Evolutionary conservation across 2,329 filamentous ascomycete species (phyloP).

Genomic region (Boeremia lycopersici): DNA sequence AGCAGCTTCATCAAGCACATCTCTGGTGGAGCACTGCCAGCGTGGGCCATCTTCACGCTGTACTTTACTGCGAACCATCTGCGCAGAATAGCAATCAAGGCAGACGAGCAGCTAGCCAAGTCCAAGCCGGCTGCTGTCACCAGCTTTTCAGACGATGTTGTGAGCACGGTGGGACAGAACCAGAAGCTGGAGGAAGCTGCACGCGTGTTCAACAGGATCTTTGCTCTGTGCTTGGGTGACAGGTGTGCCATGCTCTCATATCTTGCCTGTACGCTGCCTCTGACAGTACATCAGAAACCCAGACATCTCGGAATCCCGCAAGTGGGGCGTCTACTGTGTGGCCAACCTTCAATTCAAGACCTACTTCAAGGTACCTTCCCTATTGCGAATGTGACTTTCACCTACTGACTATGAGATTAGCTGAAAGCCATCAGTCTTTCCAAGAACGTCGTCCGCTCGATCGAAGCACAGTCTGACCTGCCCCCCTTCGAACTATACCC

Average conservation of each 20-base stretch:
- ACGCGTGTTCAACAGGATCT: conserved; percentile 87
- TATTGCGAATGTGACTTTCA: neutral
- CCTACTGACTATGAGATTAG: conserved; percentile 36
- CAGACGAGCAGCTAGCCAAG: conserved; percentile 72
- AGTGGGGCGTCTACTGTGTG: conserved; percentile 97
- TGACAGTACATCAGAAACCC: conserved; percentile 65
- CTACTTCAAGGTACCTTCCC: conserved; percentile 74
- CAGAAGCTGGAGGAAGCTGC: conserved; percentile 90
- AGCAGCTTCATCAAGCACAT: conserved; percentile 82
- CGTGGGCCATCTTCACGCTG: conserved; percentile 91
- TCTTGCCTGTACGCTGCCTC: conserved; percentile 18
- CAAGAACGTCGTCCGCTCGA: conserved; percentile 84
- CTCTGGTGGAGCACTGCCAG: conserved; percentile 73
- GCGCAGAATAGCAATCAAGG: conserved; percentile 85
- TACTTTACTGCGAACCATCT: conserved; percentile 88
- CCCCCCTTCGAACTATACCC: conserved; percentile 81
- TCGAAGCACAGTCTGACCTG: conserved; percentile 80
- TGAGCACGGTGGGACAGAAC: conserved; percentile 67
- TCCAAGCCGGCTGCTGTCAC: conserved; percentile 56
- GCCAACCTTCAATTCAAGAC: conserved; percentile 97
- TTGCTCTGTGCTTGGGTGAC: conserved; percentile 87
- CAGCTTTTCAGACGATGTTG: conserved; percentile 79
- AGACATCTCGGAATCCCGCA: conserved; percentile 85
- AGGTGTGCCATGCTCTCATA: conserved; percentile 60
- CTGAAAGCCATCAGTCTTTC: conserved; percentile 88